phyloP scores from a whole-genome alignment of 208 protist species.

The Acanthamoeba healyi region DNA sequence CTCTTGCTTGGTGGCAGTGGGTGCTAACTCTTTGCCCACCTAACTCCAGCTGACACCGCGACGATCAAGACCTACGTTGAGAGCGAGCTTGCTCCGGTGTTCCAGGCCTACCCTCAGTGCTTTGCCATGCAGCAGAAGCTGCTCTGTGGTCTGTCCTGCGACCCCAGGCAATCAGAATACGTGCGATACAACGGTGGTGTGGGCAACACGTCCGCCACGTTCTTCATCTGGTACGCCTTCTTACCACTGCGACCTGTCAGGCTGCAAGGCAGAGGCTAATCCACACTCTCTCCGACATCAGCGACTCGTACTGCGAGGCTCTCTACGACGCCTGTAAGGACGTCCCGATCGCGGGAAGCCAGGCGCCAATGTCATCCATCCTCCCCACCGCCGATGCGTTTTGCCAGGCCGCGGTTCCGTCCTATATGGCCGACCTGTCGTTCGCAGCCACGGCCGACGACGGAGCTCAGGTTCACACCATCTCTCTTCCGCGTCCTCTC shows the following conservation, averaged over 20 bases:
- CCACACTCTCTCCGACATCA: neutral
- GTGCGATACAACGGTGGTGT: neutral
- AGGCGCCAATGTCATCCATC: neutral
- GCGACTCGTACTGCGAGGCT: neutral
- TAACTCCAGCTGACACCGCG: conserved; percentile 4
- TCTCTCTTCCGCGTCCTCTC: too few species aligned
- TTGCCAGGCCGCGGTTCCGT: conserved; percentile 1
- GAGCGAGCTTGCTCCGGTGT: neutral
- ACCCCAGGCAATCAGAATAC: conserved; percentile 54
- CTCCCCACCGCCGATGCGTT: conserved; percentile 5
- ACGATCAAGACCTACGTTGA: conserved; percentile 31
- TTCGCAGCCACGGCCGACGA: neutral
- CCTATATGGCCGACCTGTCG: neutral
- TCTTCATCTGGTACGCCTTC: conserved; percentile 22
- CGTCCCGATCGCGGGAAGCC: neutral
- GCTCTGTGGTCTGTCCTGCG: conserved; percentile 63
- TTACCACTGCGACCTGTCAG: neutral
- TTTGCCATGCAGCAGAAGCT: conserved; percentile 15
- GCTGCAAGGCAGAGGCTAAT: neutral
- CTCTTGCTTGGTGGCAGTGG: neutral
- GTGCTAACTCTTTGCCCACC: neutral
- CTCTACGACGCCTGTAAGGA: neutral
- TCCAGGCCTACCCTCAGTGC: neutral
- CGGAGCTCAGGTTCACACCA: neutral
- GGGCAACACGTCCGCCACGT: neutral